Base-by-base conservation (phyloP, 352 stramenopile genomes). In the Globisporangium yorkense region DNA sequence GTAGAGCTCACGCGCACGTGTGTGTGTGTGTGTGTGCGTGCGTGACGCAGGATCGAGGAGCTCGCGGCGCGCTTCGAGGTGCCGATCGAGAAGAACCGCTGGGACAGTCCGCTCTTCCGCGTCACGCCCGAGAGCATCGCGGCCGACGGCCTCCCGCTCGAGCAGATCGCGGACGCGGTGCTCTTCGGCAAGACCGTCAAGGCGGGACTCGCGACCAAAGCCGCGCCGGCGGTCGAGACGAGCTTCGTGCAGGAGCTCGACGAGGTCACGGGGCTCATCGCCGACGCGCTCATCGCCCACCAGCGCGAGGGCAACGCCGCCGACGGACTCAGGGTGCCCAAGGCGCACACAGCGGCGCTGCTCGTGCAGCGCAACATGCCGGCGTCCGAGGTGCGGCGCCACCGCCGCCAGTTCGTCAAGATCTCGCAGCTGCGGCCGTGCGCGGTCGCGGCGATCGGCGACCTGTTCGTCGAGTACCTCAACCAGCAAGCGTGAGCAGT, bases 11-110 rank as follows among this genome's bases (percentile, higher is more conserved):
- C 40, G 24, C 24, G 24, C 24, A 27, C 24, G 24, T 27, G 24
- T 27, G 24, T 27, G 24, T 27, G 24, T 2, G 24, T 27, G 24
- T 41, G n/a, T 9, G 31, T 7, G 31, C 5, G 31, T 35, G 31
- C 31, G 33, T 37, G 33, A 37, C 33, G 35, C 57, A 90, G 82
- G 9, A 83, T 98, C 56, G 67, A 94, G 61, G 88, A 89, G 35
- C 72, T 98, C 20, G 82, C 94, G 0, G 59, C 70, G 39, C 77
- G 92, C 31, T 98, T 96, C 65, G 94, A 98, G 73, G 72, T 90
- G 27, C 94, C 94, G 1, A 77, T 93, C 57, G 79, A 84, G n/a
- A 89, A 92, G 66, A 98, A 98, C 68, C 85, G 94, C 54, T 98
- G 94, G 94, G 94, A 98, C 62, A 87, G 84, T 57, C 94, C 94